Evolutionary conservation across 331 rosid genomes (phyloP), one percentile per base, ranked within the genome.

Genomic region (Telfairia occidentalis): DNA sequence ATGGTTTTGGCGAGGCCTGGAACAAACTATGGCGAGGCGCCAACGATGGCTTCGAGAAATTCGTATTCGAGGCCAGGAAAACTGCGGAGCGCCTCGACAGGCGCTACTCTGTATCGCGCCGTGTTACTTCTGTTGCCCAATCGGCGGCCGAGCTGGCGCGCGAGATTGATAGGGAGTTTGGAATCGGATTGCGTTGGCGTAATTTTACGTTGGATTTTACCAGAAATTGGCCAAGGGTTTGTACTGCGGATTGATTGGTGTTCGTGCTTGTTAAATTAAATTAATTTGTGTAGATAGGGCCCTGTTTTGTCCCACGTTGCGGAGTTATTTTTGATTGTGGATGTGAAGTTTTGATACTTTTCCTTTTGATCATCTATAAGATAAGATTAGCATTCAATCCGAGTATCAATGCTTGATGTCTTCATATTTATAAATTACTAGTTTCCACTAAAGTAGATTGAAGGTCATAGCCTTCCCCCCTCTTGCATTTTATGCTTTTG

Each of bases 1-100:
- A 87, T 4, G 75, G 9, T 45, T 70, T 70, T 46, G 35, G 58
- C 73, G 91, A 89, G 81, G 88, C 90, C 10, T 90, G 79, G 87
- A 86, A 53, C 81, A 89, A 88, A 58, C 96, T 96, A 1, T 94
- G 97, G 98, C 85, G 88, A 21, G 82, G 55, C 67, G 97, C 98
- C 52, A 94, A 91, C 82, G 92, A 91, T 59, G 95, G 95, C 40
- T 87, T 94, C 55, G 96, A 94, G 78, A 86, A 82, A 13, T 80
- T 94, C 46, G 50, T 88, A 15, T 94, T 84, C 61, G 98, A 94
- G 85, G 87, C 98, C 5, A 91, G 79, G 84, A 94, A 91, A 74
- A 83, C 96, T 0, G 96, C 97, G n/a, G 96, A 94, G 84, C 86
- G 90, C 11, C 19, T 94, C 24, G 96, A 94, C 88, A 88, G 98